Base-by-base conservation (phyloP, 2,329 filamentous ascomycete species). In the Amauroascus verrucosus region DNA sequence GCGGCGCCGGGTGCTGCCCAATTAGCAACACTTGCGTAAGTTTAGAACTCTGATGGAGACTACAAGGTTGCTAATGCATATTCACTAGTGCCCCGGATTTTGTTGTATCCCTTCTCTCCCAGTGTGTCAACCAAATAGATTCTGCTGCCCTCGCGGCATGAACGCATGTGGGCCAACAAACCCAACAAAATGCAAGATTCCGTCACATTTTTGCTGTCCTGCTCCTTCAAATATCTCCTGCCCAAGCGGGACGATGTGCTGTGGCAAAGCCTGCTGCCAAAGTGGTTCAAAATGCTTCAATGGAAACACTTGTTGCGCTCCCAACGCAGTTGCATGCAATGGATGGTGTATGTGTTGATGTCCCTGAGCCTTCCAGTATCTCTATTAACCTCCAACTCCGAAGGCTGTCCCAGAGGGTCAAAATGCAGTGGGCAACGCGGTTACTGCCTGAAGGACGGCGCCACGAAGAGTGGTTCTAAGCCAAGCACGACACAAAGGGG, bases 311-410 rank as follows among this genome's bases (percentile, higher is more conserved):
- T 49, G 47, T 16, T 49, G 47, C 18, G 32, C 47, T 2, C 28
- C 47, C 14, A 24, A 38, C 13, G 30, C 28, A 8, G 47, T 49
- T 35, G 30, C 47, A 20, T 49, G 47, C n/a, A 38, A 49, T 13
- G 47, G 47, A n/a, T 49, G 47, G 47, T 49, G 47, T 49, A 49
- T 35, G 47, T 38, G 16, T 7, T 20, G 24, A 41, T 41, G 7
- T 9, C 18, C 18, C 18, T 11, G 5, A 41, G 20, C 20, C 24
- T 9, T 24, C 13, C 3, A 9, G 5, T 41, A 41, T 6, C 20
- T 9, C 11, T 32, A n/a, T 32, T 49, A 38, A 49, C 6, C 1
- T 35, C 24, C 8, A 49, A n/a, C 16, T 13, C 6, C 7, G 3
- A 24, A 49, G 47, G 47, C 16, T 49, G 47, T 20, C 28, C 28